Evolutionary conservation across 768 basidiomycete species (phyloP), one percentile per base, ranked within the genome.

Genomic region (Mycena pura): DNA sequence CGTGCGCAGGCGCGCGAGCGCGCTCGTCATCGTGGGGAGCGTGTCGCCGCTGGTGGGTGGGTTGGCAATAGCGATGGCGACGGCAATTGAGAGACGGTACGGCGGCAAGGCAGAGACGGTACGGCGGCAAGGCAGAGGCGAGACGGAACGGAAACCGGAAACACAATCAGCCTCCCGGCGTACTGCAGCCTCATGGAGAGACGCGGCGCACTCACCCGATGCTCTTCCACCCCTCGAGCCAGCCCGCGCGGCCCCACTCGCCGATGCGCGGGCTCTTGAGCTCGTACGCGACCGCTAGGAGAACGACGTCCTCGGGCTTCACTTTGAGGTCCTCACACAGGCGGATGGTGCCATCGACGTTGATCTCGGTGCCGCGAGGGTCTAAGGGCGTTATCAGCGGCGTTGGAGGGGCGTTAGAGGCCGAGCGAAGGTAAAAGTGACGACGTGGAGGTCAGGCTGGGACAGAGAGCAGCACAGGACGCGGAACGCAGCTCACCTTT

Each of bases 241-340:
- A 96, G 0, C 86, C 88, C 60, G 84, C 77, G 64, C 77, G 82
- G 29, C 78, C 80, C 88, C 93, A 96, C 57, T 83, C 79, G 2
- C 91, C 93, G 50, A 96, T 78, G 60, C 77, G 68, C 0, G 89
- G 90, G 5, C 91, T 91, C 69, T 90, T 88, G 24, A 94, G 82
- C 68, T 94, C 91, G 68, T 82, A 92, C 9, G 93, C 94, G 38
- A 96, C 77, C 6, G 90, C 86, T 40, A 96, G 83, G 50, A 96
- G 78, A 8, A 93, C 91, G 22, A 92, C 88, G 67, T 95, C 91
- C 63, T 93, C 92, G 1, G 89, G 90, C 66, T 91, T 78, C 15
- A 92, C 86, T 1, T 70, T 76, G 1, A 93, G 77, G 67, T 91
- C 91, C 65, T 84, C 77, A 62, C 93, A 93, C 44, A 95, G 76